A percentile compares a stretch with the other conserved stretches of the same genome.
Conservation (phyloP, 495 filamentous ascomycete species). For the Symbiotaphrina buchneri region DNA sequence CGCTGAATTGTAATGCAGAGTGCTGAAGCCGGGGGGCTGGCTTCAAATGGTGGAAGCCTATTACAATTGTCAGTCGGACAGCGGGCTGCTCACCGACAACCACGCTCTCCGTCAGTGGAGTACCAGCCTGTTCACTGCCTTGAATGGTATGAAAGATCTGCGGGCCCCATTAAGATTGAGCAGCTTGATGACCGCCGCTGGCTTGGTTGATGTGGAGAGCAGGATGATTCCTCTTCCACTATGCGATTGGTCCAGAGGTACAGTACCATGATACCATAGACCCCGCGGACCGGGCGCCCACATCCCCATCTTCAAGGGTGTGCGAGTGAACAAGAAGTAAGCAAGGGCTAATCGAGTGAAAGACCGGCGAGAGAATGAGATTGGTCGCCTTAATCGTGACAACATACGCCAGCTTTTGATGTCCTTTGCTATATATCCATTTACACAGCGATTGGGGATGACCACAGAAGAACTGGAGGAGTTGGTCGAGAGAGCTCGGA, state of each 20-base stretch:
- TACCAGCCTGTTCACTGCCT: slow-evolving; percentile 36
- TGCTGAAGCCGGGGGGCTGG: slow-evolving; percentile 57
- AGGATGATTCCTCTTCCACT: slow-evolving; percentile 51
- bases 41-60: slow-evolving; percentile 82
- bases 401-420: slow-evolving; percentile 37
- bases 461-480: slow-evolving; percentile 34
- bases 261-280: background rate
- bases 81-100: slow-evolving; percentile 49
- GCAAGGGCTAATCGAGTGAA: no score
- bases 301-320: background rate
- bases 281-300: no score
- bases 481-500: slow-evolving; percentile 39
- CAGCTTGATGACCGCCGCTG: slow-evolving; percentile 38
- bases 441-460: slow-evolving; percentile 34
- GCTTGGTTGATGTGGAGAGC: slow-evolving; percentile 48
- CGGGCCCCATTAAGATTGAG: slow-evolving; percentile 41
- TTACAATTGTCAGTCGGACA: slow-evolving; percentile 75
- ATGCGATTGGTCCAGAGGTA: slow-evolving; percentile 55
- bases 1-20: no score
- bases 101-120: slow-evolving; percentile 61
- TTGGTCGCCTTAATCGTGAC: slow-evolving; percentile 35
- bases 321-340: background rate
- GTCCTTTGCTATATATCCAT: slow-evolving; percentile 39
- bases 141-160: slow-evolving; percentile 47
- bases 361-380: slow-evolving; percentile 38